Evolutionary conservation across 2,329 filamentous ascomycete genomes (phyloP), one percentile per base, ranked within the genome.

Genomic region (Dryadomyces quercivorus): DNA sequence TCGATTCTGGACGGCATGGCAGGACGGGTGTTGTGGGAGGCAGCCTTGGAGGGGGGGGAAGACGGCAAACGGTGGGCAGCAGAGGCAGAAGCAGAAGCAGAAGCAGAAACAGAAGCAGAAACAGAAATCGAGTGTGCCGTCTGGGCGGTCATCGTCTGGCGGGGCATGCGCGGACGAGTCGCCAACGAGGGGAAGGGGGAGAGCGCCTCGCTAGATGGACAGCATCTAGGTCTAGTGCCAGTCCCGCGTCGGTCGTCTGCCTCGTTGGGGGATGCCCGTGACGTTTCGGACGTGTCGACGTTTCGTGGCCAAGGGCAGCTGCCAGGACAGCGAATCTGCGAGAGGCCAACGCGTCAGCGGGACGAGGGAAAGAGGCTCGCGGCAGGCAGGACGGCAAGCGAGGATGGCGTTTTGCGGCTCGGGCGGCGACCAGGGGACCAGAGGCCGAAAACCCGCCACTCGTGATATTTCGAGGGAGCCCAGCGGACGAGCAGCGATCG

Each of bases 1-100:
- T 50, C 49, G 43, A 49, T 58, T 36, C 50, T 55, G 22, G 54
- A 54, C 12, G 57, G 57, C 55, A 58, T 55, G 16, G 48, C 7
- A 12, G n/a, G 6, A 5, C 10, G 22, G 26, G 50, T 36, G 26
- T 42, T 9, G 13, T 43, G 50, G 9, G 42, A 44, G 8, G 50
- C 9, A 22, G 50, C 12, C 22, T 21, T 42, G 4, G 40, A 31
- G 49, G 22, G 49, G 10, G 50, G 21, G n/a, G 38, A 12, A 13
- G 50, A 18, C 3, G 50, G 40, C 15, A 40, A 40, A 42, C n/a
- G 36, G 36, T 12, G 4, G 15, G 36, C 12, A 18, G 49, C 36
- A 51, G 49, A 26, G 9, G 31, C 47, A 15, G 10, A 8, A 15
- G 40, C 12, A 43, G 40, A 6, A 36, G 34, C 34, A 36, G 34